phyloP scores from a whole-genome alignment of 75 land plant species.

The Cunninghamia lanceolata region DNA sequence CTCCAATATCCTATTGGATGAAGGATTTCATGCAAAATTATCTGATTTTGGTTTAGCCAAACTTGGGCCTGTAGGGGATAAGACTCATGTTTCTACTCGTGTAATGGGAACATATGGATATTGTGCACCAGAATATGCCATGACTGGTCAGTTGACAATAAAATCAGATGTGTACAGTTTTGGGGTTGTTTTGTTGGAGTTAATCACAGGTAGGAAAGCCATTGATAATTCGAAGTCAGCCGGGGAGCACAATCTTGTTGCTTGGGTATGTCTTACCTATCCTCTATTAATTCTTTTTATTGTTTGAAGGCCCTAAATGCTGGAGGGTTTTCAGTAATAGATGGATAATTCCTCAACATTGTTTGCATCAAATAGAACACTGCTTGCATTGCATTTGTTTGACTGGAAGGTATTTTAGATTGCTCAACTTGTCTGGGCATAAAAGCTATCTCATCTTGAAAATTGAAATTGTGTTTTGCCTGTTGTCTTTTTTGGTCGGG shows the following conservation, averaged over 20 bases:
- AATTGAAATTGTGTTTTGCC: neutral
- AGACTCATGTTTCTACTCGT: conserved; percentile 49
- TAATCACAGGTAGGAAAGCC: conserved; percentile 49
- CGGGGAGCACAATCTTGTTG: conserved; percentile 52
- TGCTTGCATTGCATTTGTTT: neutral
- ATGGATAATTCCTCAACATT: neutral
- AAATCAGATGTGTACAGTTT: conserved; percentile 54
- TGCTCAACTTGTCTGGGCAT: neutral
- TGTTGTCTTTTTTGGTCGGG: neutral
- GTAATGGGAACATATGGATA: conserved; percentile 57
- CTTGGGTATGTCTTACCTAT: conserved; percentile 29
- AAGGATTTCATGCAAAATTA: conserved; percentile 39
- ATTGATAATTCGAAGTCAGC: conserved; percentile 43
- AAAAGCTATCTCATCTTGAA: neutral
- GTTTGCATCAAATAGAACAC: neutral
- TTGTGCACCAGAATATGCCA: conserved; percentile 53
- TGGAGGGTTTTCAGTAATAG: neutral
- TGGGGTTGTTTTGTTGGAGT: conserved; percentile 47
- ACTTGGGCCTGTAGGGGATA: conserved; percentile 49
- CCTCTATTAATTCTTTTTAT: neutral
- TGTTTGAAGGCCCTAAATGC: neutral
- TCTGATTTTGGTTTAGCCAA: conserved; percentile 50
- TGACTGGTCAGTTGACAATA: conserved; percentile 49
- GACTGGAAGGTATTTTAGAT: neutral
- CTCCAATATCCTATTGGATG: conserved; percentile 38